Conservation (phyloP, 2,329 filamentous ascomycete species). For the Fusarium redolens region DNA sequence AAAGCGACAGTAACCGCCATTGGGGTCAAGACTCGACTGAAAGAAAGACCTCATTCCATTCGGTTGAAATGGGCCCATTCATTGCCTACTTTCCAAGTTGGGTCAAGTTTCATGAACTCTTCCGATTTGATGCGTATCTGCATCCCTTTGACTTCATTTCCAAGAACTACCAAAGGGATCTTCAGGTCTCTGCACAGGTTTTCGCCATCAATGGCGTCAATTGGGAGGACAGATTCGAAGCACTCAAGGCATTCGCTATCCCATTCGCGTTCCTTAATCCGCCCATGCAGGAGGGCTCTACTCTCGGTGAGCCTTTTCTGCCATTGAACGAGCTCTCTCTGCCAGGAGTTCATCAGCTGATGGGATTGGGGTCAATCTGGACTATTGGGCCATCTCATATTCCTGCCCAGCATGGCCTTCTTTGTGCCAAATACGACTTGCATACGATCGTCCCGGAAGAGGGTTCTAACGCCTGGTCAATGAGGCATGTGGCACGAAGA, state of each 20-base stretch:
- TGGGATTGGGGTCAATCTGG: too few relatives aligned
- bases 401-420: too few relatives aligned
- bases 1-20: not conserved
- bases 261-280: not conserved
- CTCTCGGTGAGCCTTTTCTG: not conserved
- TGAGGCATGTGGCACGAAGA: too few relatives aligned
- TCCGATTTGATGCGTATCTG: not conserved
- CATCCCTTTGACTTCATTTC: slow-evolving; percentile 1
- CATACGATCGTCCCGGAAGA: too few relatives aligned
- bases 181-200: not conserved
- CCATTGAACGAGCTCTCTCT: not conserved
- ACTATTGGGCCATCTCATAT: too few relatives aligned
- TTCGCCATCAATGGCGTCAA: not conserved
- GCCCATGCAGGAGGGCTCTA: slow-evolving; percentile 1
- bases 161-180: not conserved
- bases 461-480: too few relatives aligned
- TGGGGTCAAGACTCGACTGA: not conserved
- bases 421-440: too few relatives aligned
- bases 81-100: slow-evolving; percentile 5
- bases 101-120: slow-evolving; percentile 2
- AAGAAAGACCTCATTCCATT: rapidly evolving
- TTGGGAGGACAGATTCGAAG: not conserved
- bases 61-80: not conserved
- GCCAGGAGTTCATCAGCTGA: not conserved
- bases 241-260: not conserved